Percentiles rank a stretch among this genome's conserved stretches.
These are phyloP conservation scores for Lolium perenne DNA, from an alignment of 176 grass and related monocot species.

Conservation along the genomic window DNA sequence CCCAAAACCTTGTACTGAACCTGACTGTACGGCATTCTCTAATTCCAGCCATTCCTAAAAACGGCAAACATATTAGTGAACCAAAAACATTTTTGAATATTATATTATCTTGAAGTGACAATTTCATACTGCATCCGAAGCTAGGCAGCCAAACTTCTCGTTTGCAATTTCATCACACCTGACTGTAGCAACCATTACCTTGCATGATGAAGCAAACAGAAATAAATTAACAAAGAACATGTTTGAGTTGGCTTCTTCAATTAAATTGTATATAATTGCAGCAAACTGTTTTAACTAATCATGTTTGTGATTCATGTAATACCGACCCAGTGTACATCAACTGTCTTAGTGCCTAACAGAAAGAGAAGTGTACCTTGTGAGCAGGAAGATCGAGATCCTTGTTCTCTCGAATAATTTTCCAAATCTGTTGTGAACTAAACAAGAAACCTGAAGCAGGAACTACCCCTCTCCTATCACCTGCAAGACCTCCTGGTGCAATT, in stretches of 20 bases:
- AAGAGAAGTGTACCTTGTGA: conserved; percentile 79
- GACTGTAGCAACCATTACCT: conserved; percentile 99
- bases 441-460: conserved; percentile 98
- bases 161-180: conserved; percentile 98
- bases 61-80: conserved; percentile 23
- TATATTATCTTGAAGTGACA: conserved; percentile 27
- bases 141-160: conserved; percentile 80
- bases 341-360: conserved; percentile 2
- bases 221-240: conserved; percentile 31
- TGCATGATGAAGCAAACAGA: conserved; percentile 38
- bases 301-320: conserved; percentile 9
- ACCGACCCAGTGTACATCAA: conserved; percentile 13
- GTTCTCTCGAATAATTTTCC: conserved; percentile 93
- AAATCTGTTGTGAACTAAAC: conserved; percentile 95
- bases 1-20: conserved; percentile 72
- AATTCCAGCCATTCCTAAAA: conserved; percentile 85
- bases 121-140: conserved; percentile 69
- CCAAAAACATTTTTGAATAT: conserved; percentile 23
- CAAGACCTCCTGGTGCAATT: conserved; percentile 94
- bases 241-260: conserved; percentile 13
- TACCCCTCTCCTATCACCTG: conserved; percentile 92
- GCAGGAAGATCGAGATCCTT: conserved; percentile 98
- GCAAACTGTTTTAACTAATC: conserved; percentile 22
- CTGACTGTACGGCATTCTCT: conserved; percentile 72
- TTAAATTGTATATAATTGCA: not conserved